Percentiles rank a stretch among this genome's conserved stretches.
Conservation (phyloP, 108 stramenopile species). For the Skeletonema grethae region DNA sequence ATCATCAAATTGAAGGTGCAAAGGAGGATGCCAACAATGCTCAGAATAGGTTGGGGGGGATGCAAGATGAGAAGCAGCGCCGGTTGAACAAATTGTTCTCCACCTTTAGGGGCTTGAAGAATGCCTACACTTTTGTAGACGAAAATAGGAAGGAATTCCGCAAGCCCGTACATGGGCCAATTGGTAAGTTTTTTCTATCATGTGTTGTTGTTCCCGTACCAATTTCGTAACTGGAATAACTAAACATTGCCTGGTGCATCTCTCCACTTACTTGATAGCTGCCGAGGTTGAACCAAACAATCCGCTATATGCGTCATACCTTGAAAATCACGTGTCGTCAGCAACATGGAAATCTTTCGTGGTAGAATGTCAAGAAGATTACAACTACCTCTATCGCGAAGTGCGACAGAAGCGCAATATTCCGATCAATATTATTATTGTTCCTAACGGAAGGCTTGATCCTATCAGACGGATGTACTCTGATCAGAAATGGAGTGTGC, state of each 20-base stretch:
- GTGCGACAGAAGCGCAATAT: slow-evolving; percentile 61
- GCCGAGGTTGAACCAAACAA: slow-evolving; percentile 69
- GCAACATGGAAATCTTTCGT: slow-evolving; percentile 66
- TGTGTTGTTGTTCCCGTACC: neutral
- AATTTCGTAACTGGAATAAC: neutral
- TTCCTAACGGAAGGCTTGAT: slow-evolving; percentile 31
- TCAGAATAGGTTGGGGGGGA: slow-evolving; percentile 28
- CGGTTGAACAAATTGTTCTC: slow-evolving; percentile 30
- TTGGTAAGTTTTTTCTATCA: slow-evolving; percentile 36
- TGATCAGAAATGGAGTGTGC: slow-evolving; percentile 54
- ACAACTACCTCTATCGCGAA: slow-evolving; percentile 70
- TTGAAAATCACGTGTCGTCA: slow-evolving; percentile 74
- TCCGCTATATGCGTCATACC: slow-evolving; percentile 55
- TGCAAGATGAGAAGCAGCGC: slow-evolving; percentile 66
- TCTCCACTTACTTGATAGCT: slow-evolving; percentile 5
- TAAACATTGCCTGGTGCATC: neutral
- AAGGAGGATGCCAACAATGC: slow-evolving; percentile 15
- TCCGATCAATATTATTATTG: slow-evolving; percentile 62
- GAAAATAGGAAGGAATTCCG: slow-evolving; percentile 73
- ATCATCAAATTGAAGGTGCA: slow-evolving; percentile 24
- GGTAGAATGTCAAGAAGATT: slow-evolving; percentile 76
- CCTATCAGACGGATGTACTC: slow-evolving; percentile 54
- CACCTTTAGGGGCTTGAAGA: slow-evolving; percentile 32
- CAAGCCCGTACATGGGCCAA: slow-evolving; percentile 73
- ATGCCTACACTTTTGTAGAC: slow-evolving; percentile 60